Conservation (phyloP, 2,329 filamentous ascomycete genomes). For the Botrytis tulipae region DNA sequence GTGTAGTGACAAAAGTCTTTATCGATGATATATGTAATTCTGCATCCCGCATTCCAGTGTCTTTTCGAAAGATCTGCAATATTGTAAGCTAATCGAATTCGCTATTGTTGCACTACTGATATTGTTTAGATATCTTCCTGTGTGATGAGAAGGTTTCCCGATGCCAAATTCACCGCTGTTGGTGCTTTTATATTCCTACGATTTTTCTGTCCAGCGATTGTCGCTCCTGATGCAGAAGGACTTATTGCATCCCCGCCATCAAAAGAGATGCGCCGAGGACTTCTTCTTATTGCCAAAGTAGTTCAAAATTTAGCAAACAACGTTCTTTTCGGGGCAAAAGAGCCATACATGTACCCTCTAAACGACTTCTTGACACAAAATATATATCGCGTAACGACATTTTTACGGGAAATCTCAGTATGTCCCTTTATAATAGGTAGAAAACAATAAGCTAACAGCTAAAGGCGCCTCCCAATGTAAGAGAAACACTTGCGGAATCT, state of each 20-base stretch:
- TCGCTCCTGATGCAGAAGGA: constrained; percentile 66
- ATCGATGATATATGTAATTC: constrained; percentile 69
- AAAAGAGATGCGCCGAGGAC: constrained; percentile 66
- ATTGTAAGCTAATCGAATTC: constrained; percentile 51
- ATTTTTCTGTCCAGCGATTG: constrained; percentile 71
- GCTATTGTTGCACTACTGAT: neutral
- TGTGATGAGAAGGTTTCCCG: constrained; percentile 63
- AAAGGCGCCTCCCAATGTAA: constrained; percentile 49
- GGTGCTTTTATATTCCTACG: constrained; percentile 70
- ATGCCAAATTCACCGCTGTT: constrained; percentile 70
- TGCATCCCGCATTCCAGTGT: constrained; percentile 57
- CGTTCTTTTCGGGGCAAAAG: constrained; percentile 68
- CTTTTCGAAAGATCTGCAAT: constrained; percentile 66
- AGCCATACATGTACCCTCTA: constrained; percentile 69
- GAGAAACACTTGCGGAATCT: constrained; percentile 44
- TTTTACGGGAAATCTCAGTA: constrained; percentile 66
- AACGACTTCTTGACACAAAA: constrained; percentile 68
- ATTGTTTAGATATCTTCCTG: constrained; percentile 54
- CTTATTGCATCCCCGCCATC: constrained; percentile 60
- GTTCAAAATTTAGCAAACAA: constrained; percentile 72
- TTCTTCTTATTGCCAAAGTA: constrained; percentile 68
- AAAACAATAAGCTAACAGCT: constrained; percentile 19
- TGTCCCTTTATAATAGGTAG: constrained; percentile 32
- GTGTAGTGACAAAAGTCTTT: constrained; percentile 67
- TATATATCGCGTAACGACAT: constrained; percentile 65